Conservation (phyloP, 345 rosid species). For the Citrus maxima region DNA sequence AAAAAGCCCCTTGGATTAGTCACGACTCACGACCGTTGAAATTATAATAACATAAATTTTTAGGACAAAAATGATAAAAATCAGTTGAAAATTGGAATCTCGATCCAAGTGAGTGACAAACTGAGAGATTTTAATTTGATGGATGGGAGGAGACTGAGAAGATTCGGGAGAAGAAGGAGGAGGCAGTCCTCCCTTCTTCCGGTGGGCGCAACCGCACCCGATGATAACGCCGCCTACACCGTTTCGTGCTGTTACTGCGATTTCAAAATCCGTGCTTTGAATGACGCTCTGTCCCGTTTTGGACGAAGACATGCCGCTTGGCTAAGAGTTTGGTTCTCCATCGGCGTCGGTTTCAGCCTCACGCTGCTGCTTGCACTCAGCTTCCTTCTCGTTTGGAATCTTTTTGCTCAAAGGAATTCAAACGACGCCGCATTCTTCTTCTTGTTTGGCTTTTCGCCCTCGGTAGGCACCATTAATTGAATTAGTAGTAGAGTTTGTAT, state of each 20-base stretch:
- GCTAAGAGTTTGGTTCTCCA: constrained; percentile 67
- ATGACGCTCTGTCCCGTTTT: constrained; percentile 48
- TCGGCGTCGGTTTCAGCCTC: constrained; percentile 73
- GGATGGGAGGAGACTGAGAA: constrained; percentile 31
- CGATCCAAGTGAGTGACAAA: not conserved
- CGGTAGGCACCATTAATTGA: constrained; percentile 21
- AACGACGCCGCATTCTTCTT: constrained; percentile 18
- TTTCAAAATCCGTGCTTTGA: constrained; percentile 42
- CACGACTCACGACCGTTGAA: too few species aligned
- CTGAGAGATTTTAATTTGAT: not conserved
- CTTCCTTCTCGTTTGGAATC: constrained; percentile 8
- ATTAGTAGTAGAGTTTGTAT: not conserved
- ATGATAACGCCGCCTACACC: constrained; percentile 10
- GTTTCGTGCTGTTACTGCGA: constrained; percentile 59
- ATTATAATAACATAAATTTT: too few species aligned
- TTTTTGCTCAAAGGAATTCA: constrained; percentile 4
- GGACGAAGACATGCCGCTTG: constrained; percentile 55
- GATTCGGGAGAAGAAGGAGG: constrained; percentile 28
- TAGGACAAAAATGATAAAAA: not conserved
- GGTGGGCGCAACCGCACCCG: not conserved
- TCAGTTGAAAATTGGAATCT: not conserved
- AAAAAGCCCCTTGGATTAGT: too few species aligned
- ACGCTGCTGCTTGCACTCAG: constrained; percentile 48
- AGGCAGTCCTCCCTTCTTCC: constrained; percentile 18
- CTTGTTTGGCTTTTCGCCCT: constrained; percentile 38